A percentile compares a stretch with the other conserved stretches of the same genome.
Evolutionary conservation across 1,284 basidiomycete species (phyloP).

Genomic region (Cutaneotrichosporon daszewskae): DNA sequence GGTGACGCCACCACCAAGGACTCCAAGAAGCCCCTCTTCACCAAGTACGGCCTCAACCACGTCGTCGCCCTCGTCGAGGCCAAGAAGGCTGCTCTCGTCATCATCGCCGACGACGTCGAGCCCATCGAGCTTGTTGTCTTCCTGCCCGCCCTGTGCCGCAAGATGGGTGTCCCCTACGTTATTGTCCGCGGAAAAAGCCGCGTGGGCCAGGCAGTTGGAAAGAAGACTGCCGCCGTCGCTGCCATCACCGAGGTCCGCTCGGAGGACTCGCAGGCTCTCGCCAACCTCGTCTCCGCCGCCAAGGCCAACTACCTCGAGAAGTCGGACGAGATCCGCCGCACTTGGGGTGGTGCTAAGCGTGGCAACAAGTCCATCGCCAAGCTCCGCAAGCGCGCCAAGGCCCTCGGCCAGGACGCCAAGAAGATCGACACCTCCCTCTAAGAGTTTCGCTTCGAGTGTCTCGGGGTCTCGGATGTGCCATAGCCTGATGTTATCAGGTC

Average conservation of each 20-base stretch:
- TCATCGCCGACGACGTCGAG: constrained; percentile 98
- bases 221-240: constrained; percentile 92
- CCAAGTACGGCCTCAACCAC: constrained; percentile 98
- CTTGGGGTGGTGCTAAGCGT: constrained; percentile 95
- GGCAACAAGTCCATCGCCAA: constrained; percentile 86
- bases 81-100: constrained; percentile 94
- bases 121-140: constrained; percentile 97
- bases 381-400: constrained; percentile 91
- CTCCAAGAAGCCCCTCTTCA: constrained; percentile 87
- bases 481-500: constrained; percentile 7
- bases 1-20: constrained; percentile 54
- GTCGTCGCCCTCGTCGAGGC: constrained; percentile 89
- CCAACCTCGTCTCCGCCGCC: constrained; percentile 84
- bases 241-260: constrained; percentile 89
- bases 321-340: constrained; percentile 82
- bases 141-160: constrained; percentile 95
- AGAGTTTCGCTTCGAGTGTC: constrained; percentile 6
- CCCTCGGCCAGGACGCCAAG: constrained; percentile 49
- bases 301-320: constrained; percentile 99
- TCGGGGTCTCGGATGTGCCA: neutral
- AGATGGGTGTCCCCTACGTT: constrained; percentile 97
- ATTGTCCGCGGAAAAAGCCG: constrained; percentile 97
- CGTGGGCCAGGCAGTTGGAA: constrained; percentile 63
- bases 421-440: constrained; percentile 46
- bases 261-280: constrained; percentile 90